A percentile compares a stretch with the other conserved stretches of the same genome.
phyloP scores from a whole-genome alignment of 768 basidiomycete genomes.

The Austroboletus eburneus region DNA sequence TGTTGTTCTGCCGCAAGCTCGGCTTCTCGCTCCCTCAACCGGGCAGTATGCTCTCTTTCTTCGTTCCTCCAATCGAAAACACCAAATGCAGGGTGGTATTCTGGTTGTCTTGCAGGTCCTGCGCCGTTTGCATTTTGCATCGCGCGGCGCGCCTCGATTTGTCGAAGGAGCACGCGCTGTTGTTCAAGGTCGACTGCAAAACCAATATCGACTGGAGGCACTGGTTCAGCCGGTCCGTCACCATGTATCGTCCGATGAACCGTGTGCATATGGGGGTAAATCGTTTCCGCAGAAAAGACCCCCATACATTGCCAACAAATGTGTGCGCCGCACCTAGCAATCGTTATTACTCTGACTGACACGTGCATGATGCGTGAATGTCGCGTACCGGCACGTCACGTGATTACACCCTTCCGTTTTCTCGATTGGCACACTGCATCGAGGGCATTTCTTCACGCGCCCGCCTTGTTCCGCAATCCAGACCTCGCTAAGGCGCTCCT shows the following conservation, averaged over 20 bases:
- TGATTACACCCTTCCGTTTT: constrained; percentile 75
- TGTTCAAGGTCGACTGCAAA: constrained; percentile 17
- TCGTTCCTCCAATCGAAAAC: too few species aligned
- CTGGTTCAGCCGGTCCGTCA: constrained; percentile 4
- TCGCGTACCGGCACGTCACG: constrained; percentile 52
- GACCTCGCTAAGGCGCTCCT: constrained; percentile 46
- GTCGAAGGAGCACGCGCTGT: constrained; percentile 17
- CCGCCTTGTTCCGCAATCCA: constrained; percentile 55
- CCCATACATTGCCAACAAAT: constrained; percentile 68
- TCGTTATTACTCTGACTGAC: not conserved
- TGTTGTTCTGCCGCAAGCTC: too few species aligned
- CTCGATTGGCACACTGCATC: constrained; percentile 66
- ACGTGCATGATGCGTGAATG: not conserved
- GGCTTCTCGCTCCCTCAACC: too few species aligned
- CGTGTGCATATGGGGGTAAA: constrained; percentile 37
- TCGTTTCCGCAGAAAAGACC: constrained; percentile 29
- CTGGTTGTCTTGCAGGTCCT: not conserved
- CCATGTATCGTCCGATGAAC: constrained; percentile 32
- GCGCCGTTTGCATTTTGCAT: not conserved
- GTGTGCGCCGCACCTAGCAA: constrained; percentile 60
- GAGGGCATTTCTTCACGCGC: constrained; percentile 68
- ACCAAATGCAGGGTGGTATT: too few species aligned
- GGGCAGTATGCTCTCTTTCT: too few species aligned
- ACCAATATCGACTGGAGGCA: constrained; percentile 9
- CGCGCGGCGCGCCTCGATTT: constrained; percentile 10